Conservation (phyloP, 2,329 filamentous ascomycete species). For the Penicillium sp. region DNA sequence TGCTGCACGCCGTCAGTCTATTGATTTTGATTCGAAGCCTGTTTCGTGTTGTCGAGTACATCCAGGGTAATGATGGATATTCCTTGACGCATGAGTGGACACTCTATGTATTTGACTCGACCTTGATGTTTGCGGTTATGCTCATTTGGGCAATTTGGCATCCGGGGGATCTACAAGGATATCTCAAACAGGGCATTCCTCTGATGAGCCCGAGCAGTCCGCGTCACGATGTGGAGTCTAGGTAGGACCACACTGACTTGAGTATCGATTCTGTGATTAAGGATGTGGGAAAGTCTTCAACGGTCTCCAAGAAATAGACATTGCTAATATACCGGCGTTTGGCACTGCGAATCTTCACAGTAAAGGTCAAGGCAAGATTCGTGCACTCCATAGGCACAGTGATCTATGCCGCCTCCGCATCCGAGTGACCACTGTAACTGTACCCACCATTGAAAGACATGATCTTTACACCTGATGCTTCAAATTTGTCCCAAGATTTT, state of each 20-base stretch:
- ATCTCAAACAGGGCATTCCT: neutral
- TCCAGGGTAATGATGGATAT: slow-evolving; percentile 1
- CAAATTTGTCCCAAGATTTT: slow-evolving; percentile 1
- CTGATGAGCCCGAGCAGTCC: neutral
- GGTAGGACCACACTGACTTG: neutral
- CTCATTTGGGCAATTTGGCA: neutral
- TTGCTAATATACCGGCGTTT: neutral
- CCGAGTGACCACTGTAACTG: slow-evolving; percentile 12
- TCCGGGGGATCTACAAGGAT: neutral
- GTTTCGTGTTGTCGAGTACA: slow-evolving; percentile 10
- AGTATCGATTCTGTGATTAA: too few relatives aligned
- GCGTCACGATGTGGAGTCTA: neutral
- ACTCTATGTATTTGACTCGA: slow-evolving; percentile 6
- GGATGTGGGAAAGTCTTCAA: neutral
- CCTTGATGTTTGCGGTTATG: slow-evolving; percentile 3
- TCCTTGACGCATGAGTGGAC: slow-evolving; percentile 6
- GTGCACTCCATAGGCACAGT: slow-evolving; percentile 5
- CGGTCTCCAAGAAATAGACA: neutral
- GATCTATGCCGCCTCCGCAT: slow-evolving; percentile 10
- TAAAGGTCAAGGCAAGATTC: neutral
- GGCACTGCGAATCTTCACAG: neutral
- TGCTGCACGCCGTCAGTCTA: neutral
- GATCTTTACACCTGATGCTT: too few relatives aligned
- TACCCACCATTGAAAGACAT: slow-evolving; percentile 10
- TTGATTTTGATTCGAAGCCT: neutral